Base-by-base conservation (phyloP, 495 filamentous ascomycete species). In the Penicillium lagena region DNA sequence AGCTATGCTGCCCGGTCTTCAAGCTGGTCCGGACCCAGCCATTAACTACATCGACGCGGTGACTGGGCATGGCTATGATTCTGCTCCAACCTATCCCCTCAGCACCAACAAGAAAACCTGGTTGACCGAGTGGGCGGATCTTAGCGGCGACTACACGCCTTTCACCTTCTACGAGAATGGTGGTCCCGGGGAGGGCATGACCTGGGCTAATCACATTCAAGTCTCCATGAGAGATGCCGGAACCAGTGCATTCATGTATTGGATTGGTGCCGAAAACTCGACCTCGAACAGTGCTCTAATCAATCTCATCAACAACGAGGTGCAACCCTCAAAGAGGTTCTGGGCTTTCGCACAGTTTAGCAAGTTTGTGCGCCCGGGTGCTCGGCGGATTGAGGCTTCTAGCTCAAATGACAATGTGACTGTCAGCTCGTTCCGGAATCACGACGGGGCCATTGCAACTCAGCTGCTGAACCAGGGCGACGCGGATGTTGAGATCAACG, bases 151-250 rank as follows among this genome's bases (percentile, higher is more conserved):
- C 22, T 22, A 22, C 22, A 67, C 58, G 15, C 68, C 67, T 11
- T 40, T 39, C 37, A 61, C 60, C 5, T 82, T 78, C 74, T 75
- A 76, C 40, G 50, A 58, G 13, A 59, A 45, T 32, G 74, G 74
- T 12, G 65, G 49, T 10, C 50, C 57, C 5, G 68, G 70, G 14
- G 78, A 82, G 44, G 78, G 77, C 3, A 52, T 73, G 36, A 71
- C 70, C 1, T 82, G 79, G 79, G 79, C 79, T 1, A 71, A 67
- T 43, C 63, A 70, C 40, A 73, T 79, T 31, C 63, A 68, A n/a
- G 59, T 58, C 6, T 68, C 56, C 6, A 51, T 80, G 32, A 63
- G 63, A 15, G 49, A 62, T 12, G 64, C 60, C 2, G 72, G 75
- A 45, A 45, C 71, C 10, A 69, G 62, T 28, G 76, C 60, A 7